phyloP scores from a whole-genome alignment of 1,139 yeast genomes.

The Geotrichum histeridarum region DNA sequence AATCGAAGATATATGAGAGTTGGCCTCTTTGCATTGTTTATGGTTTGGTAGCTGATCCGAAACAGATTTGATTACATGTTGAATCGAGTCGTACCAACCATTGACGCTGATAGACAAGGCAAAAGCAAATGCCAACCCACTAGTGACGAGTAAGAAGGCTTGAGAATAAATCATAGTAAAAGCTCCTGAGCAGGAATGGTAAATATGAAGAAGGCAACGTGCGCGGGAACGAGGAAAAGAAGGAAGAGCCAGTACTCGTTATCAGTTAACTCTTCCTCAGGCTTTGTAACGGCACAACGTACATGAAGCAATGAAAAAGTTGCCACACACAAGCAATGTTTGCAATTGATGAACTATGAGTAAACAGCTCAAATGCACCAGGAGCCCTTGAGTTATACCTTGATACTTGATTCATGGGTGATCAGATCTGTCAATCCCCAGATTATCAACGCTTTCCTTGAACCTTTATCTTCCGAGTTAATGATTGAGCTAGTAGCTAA shows the following conservation, averaged over 20 bases:
- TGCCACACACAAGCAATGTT: background rate
- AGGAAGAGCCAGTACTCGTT: too few species aligned
- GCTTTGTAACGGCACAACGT: background rate
- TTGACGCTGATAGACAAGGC: background rate
- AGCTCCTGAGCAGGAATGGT: background rate
- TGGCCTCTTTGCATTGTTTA: background rate
- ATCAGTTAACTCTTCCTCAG: background rate
- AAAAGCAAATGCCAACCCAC: background rate
- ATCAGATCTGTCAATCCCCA: too few species aligned
- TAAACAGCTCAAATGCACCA: too few species aligned
- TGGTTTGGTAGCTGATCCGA: background rate
- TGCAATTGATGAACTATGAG: background rate
- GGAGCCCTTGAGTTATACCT: too few species aligned
- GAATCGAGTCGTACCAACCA: background rate
- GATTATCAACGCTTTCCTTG: too few species aligned
- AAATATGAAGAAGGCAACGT: background rate
- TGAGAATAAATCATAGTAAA: slow-evolving; percentile 1
- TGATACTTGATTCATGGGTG: too few species aligned
- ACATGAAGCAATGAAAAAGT: background rate
- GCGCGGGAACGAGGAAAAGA: too few species aligned
- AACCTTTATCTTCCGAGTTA: too few species aligned
- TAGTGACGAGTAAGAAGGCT: background rate
- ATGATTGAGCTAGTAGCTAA: too few species aligned
- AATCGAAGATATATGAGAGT: slow-evolving; percentile 12
- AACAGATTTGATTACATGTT: background rate